Conservation (phyloP, 768 basidiomycete species). For the Lactarius sanguifluus region DNA sequence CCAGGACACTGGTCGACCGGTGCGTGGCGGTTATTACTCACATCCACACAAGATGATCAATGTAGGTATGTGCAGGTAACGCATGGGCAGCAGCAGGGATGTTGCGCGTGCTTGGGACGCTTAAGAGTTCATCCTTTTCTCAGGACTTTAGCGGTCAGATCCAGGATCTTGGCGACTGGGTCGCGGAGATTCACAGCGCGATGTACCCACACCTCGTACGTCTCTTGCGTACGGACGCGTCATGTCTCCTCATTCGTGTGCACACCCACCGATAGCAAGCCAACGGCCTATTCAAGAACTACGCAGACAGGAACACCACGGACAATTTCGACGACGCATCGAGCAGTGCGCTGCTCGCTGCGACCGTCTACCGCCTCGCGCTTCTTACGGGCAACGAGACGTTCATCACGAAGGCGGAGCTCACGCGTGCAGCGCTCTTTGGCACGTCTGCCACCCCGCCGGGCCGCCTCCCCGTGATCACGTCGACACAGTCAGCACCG, state of each 20-base stretch:
- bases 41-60: neutral
- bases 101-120: conserved; percentile 76
- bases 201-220: conserved; percentile 64
- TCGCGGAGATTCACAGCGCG: conserved; percentile 67
- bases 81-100: conserved; percentile 90
- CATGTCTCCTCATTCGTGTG: conserved; percentile 21
- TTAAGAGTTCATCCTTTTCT: conserved; percentile 59
- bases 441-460: conserved; percentile 14
- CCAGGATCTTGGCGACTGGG: conserved; percentile 61
- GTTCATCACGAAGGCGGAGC: conserved; percentile 58
- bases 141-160: conserved; percentile 50
- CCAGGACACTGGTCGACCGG: conserved; percentile 81
- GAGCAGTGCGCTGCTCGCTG: conserved; percentile 71
- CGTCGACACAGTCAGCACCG: conserved; percentile 27
- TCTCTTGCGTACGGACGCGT: conserved; percentile 16
- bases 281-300: conserved; percentile 67
- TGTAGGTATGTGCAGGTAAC: conserved; percentile 52
- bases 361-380: conserved; percentile 73
- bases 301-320: conserved; percentile 54
- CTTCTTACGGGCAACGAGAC: conserved; percentile 50
- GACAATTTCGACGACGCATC: conserved; percentile 64
- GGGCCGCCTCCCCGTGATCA: conserved; percentile 9
- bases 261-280: conserved; percentile 39
- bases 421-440: conserved; percentile 45
- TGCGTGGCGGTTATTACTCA: conserved; percentile 32